Conservation (phyloP, 192 early-diverging fungal genomes). For the Coemansia sp. region DNA sequence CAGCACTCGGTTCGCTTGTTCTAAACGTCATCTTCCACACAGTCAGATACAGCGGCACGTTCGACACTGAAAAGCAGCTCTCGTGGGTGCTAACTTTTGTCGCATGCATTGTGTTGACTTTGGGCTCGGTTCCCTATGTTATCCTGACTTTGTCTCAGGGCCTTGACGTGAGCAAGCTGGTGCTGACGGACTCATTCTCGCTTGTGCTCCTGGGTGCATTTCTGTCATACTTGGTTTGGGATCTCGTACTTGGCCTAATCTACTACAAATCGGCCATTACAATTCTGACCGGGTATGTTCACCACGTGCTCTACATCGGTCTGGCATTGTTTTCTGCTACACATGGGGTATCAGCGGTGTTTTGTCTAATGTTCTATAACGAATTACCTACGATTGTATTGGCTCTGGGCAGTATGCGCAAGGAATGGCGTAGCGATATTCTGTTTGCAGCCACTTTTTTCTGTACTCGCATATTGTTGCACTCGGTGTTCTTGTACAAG, state of each 20-base stretch:
- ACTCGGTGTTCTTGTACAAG: constrained; percentile 47
- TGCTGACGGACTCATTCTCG: constrained; percentile 38
- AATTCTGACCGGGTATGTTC: constrained; percentile 63
- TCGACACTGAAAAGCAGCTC: constrained; percentile 48
- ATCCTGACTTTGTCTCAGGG: constrained; percentile 14
- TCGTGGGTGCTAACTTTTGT: constrained; percentile 57
- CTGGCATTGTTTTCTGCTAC: constrained; percentile 34
- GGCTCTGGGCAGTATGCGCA: constrained; percentile 58
- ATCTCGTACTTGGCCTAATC: constrained; percentile 58
- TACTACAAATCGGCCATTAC: constrained; percentile 62
- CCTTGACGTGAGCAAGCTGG: constrained; percentile 21
- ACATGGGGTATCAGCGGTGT: constrained; percentile 29
- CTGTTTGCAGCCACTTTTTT: constrained; percentile 62
- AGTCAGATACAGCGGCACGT: background rate
- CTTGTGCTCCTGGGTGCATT: constrained; percentile 58
- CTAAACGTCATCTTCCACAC: constrained; percentile 34
- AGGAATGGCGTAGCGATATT: constrained; percentile 53
- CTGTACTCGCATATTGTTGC: constrained; percentile 60
- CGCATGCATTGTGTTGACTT: constrained; percentile 33
- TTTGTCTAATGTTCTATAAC: constrained; percentile 59
- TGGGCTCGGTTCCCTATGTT: constrained; percentile 41
- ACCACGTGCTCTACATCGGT: constrained; percentile 62
- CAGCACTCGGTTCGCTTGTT: constrained; percentile 19
- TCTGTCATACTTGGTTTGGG: constrained; percentile 58
- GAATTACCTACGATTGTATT: constrained; percentile 65